Conservation (phyloP, 352 stramenopile genomes). For the Lagenidium giganteum region DNA sequence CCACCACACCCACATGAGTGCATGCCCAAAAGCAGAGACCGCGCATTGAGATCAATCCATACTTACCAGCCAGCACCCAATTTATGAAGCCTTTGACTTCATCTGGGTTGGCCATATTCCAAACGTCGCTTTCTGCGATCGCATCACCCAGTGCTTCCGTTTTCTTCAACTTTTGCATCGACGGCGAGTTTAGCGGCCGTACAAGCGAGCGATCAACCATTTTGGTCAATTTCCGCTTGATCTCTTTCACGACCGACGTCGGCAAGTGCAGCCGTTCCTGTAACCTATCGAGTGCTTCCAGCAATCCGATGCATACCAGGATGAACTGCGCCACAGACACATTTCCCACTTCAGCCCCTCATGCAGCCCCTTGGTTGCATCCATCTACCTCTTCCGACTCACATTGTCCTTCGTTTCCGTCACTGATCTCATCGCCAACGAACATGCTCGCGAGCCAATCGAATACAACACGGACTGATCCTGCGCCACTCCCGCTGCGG, state of each 20-base stretch:
- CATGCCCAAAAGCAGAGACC: too few relatives aligned
- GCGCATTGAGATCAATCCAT: too few relatives aligned
- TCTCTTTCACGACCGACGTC: slow-evolving; percentile 63
- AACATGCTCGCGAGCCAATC: slow-evolving; percentile 39
- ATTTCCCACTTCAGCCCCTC: not conserved
- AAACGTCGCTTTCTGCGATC: slow-evolving; percentile 55
- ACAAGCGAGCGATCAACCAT: slow-evolving; percentile 54
- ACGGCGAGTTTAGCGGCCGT: slow-evolving; percentile 20
- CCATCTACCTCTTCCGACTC: not conserved
- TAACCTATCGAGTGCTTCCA: slow-evolving; percentile 69
- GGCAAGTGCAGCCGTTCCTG: slow-evolving; percentile 68
- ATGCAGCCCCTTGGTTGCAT: not conserved
- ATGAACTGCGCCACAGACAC: slow-evolving; percentile 38
- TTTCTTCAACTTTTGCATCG: slow-evolving; percentile 16
- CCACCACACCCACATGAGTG: not conserved
- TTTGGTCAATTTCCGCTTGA: slow-evolving; percentile 59
- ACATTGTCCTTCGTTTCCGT: slow-evolving; percentile 75
- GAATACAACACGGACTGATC: slow-evolving; percentile 22
- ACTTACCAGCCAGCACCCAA: slow-evolving; percentile 46
- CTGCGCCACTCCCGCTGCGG: slow-evolving; percentile 15
- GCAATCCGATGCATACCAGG: slow-evolving; percentile 67
- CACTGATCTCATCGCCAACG: slow-evolving; percentile 52
- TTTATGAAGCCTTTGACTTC: slow-evolving; percentile 67
- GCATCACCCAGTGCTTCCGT: slow-evolving; percentile 25
- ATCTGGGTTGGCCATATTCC: slow-evolving; percentile 44